Base-by-base conservation (phyloP, 768 basidiomycete species). In the Amylocystis lapponica region DNA sequence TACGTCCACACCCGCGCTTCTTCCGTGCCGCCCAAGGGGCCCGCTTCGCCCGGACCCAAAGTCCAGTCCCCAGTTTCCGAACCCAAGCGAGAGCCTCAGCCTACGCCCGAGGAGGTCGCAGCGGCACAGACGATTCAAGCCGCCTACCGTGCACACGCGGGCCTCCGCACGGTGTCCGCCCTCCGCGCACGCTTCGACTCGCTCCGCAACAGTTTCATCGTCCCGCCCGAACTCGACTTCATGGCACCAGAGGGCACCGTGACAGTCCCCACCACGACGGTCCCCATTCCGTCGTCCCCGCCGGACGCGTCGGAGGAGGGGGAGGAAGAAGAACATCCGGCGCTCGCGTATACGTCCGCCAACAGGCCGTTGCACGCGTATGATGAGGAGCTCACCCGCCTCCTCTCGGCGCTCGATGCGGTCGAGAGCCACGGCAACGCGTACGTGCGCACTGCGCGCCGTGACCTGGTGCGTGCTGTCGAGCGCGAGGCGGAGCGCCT, bases 361-460 rank as follows among this genome's bases (percentile, higher is more conserved):
- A 88, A 89, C 57, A 78, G 72, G 16, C 59, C 74, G 0, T 60
- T 87, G 17, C 80, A 81, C 60, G 69, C 64, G 12, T 81, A 86
- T 59, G 64, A 69, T n/a, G 77, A 87, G 51, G 65, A 70, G 34
- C 69, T 88, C 26, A 74, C 74, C 43, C 75, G 75, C 30, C 62
- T 89, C 11, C 67, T 89, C n/a, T 69, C 74, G 35, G 70, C 70
- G 49, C 74, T 89, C 10, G 86, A 89, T 51, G 77, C 71, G 0
- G 72, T 89, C 17, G 76, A 84, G 52, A 83, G 78, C 50, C 72
- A 70, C 50, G 85, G 85, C 0, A 70, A 78, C 37, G 60, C 61
- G 48, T 62, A 59, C 0, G 72, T 90, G 6, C 63, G 86, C 36
- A 63, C 65, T 23, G 60, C 52, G 46, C 62, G 87, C 39, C 68